These are phyloP conservation scores for Parachaetomium inaequale DNA, from an alignment of 495 filamentous ascomycete genomes.

Conservation along the genomic window DNA sequence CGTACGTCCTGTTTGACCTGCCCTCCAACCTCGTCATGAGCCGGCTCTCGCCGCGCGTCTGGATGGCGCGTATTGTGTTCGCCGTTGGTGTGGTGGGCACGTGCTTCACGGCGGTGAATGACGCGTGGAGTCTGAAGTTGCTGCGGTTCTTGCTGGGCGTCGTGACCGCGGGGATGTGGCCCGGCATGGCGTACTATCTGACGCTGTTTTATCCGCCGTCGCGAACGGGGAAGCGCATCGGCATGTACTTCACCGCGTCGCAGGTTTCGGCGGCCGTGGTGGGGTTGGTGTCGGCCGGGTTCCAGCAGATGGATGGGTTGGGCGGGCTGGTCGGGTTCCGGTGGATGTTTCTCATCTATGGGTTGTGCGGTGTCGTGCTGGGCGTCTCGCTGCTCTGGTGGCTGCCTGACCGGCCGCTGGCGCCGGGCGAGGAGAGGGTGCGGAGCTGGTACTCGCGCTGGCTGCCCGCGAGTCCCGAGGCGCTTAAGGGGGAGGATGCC, in stretches of 20 bases:
- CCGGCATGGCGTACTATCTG: slow-evolving; percentile 90
- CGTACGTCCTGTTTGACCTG: slow-evolving; percentile 84
- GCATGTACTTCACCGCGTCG: slow-evolving; percentile 82
- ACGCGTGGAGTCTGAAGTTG: slow-evolving; percentile 86
- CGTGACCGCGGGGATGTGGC: slow-evolving; percentile 92
- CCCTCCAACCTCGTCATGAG: slow-evolving; percentile 91
- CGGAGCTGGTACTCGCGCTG: slow-evolving; percentile 51
- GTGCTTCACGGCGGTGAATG: slow-evolving; percentile 75
- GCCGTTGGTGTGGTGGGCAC: slow-evolving; percentile 79
- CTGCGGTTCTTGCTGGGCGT: slow-evolving; percentile 82
- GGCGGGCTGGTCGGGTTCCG: slow-evolving; percentile 78
- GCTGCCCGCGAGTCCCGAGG: slow-evolving; percentile 63
- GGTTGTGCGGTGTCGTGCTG: slow-evolving; percentile 65
- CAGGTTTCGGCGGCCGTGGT: slow-evolving; percentile 89
- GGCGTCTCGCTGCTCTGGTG: slow-evolving; percentile 79
- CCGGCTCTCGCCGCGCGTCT: slow-evolving; percentile 74
- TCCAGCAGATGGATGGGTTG: slow-evolving; percentile 82
- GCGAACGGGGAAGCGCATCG: slow-evolving; percentile 81
- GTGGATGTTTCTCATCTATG: slow-evolving; percentile 95
- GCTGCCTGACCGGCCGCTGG: slow-evolving; percentile 76
- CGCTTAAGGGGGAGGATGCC: slow-evolving; percentile 73
- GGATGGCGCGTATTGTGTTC: slow-evolving; percentile 91
- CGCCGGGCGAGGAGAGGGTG: slow-evolving; percentile 55
- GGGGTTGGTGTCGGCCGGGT: slow-evolving; percentile 84
- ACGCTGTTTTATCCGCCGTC: slow-evolving; percentile 89